Percentiles rank a stretch among this genome's conserved stretches.
These are phyloP conservation scores for Galerina sulciceps DNA, from an alignment of 768 basidiomycete species.

Conservation along the genomic window DNA sequence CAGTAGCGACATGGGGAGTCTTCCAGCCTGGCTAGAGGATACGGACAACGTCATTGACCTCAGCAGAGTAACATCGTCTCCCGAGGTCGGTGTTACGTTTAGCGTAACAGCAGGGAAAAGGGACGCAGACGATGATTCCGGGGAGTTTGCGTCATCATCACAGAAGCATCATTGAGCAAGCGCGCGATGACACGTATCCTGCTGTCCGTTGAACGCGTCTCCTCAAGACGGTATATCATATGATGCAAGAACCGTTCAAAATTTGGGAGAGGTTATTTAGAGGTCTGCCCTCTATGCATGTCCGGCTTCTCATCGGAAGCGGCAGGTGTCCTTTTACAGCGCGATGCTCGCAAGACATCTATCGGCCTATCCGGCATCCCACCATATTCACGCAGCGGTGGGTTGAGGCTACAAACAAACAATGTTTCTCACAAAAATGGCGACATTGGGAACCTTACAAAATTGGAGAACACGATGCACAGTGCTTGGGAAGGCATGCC, in stretches of 20 bases:
- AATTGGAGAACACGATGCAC: neutral
- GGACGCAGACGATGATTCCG: no score
- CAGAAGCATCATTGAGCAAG: no score
- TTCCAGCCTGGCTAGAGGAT: neutral
- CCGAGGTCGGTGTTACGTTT: no score
- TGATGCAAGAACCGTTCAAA: neutral
- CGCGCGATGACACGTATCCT: no score
- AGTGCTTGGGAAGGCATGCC: constrained; percentile 3
- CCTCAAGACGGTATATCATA: no score
- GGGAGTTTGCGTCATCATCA: no score
- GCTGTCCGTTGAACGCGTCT: no score
- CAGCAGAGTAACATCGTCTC: neutral
- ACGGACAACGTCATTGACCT: neutral
- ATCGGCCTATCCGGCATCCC: neutral
- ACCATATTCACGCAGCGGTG: neutral
- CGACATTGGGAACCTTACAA: neutral
- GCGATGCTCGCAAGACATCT: neutral
- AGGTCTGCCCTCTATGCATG: no score
- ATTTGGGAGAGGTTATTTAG: no score
- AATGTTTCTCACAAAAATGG: neutral
- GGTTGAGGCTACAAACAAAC: neutral
- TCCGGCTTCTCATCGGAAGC: constrained; percentile 8
- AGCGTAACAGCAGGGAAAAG: no score
- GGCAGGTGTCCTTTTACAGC: neutral
- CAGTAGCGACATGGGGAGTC: neutral